A percentile compares a stretch with the other conserved stretches of the same genome.
These are phyloP conservation scores for Naganishia friedmannii DNA, from an alignment of 768 basidiomycete genomes.

Conservation along the genomic window DNA sequence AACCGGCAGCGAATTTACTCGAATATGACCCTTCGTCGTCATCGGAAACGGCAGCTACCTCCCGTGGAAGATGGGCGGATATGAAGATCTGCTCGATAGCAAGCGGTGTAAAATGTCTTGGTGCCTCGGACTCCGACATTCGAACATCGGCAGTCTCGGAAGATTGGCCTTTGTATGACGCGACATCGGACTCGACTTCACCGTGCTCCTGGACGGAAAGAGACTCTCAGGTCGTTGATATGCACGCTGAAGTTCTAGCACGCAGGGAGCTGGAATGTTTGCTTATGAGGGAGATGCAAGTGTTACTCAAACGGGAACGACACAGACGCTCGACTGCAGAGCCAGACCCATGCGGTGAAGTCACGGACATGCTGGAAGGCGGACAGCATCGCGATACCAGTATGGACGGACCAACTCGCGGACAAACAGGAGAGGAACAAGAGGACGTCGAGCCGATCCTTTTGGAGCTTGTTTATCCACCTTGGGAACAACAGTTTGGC, in stretches of 20 bases:
- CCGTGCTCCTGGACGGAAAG: neutral
- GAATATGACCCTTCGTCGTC: neutral
- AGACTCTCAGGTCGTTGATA: slow-evolving; percentile 22
- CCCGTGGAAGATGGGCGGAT: neutral
- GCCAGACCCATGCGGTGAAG: neutral
- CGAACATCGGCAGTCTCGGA: neutral
- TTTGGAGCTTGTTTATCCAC: neutral
- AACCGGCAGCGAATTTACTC: neutral
- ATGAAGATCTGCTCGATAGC: slow-evolving; percentile 21
- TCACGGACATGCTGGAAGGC: neutral
- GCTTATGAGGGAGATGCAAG: slow-evolving; percentile 21
- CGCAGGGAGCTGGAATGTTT: slow-evolving; percentile 28
- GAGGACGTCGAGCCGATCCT: slow-evolving; percentile 2
- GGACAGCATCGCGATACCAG: neutral
- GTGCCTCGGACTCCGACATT: neutral
- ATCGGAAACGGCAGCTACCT: neutral
- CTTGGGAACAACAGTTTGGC: neutral
- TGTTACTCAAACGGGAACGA: slow-evolving; percentile 2
- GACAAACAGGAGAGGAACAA: neutral
- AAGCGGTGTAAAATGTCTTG: slow-evolving; percentile 29
- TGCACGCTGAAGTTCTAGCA: slow-evolving; percentile 32
- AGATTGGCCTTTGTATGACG: neutral
- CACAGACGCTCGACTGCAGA: neutral
- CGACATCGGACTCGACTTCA: neutral
- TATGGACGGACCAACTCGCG: no score